Evolutionary conservation across 805 yeast genomes (phyloP), one percentile per base, ranked within the genome.

Genomic region (Pichia gijzeniarum): DNA sequence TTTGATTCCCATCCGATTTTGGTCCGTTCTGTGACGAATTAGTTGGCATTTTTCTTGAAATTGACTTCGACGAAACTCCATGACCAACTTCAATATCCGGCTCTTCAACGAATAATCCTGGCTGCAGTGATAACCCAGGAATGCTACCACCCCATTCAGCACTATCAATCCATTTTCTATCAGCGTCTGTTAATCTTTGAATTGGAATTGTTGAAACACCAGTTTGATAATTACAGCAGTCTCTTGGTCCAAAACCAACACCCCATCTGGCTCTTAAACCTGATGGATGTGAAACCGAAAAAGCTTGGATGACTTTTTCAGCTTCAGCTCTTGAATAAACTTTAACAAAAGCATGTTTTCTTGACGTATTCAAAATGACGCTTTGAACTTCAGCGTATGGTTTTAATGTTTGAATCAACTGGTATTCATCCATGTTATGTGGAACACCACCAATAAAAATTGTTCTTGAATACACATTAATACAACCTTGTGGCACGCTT

Each of bases 71-170:
- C 1, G 95, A 83, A 41, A 87, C 85, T 51, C 97, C 97, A 40
- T 87, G 80, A 41, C 98, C 98, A 44, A 93, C 86, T 62, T 90
- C 96, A 56, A 91, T 93, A 68, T 93, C 99, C 3, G 99, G 99
- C 67, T 93, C 99, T 63, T 93, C 98, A 61, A 93, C 78, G 14
- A 82, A 86, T 58, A 87, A 68, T 43, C 95, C 95, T 36, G 86
- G 74, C 48, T 70, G 79, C 49, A 93, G 65, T 8, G 90, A 88
- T 59, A 73, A 77, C 17, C 96, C 97, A 22, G 49, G 49, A 41
- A 91, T 95, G 36, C 96, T 85, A 56, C 99, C 99, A 53, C 99
- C 99, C 89, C 95, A 89, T 64, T 87, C 91, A 3, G 98, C 96
- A 47, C 75, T 70, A 31, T 79, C 84, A 12, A 87, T 77, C 99